Base-by-base conservation (phyloP, 179 eudicot genomes). In the Beta corolliflora region DNA sequence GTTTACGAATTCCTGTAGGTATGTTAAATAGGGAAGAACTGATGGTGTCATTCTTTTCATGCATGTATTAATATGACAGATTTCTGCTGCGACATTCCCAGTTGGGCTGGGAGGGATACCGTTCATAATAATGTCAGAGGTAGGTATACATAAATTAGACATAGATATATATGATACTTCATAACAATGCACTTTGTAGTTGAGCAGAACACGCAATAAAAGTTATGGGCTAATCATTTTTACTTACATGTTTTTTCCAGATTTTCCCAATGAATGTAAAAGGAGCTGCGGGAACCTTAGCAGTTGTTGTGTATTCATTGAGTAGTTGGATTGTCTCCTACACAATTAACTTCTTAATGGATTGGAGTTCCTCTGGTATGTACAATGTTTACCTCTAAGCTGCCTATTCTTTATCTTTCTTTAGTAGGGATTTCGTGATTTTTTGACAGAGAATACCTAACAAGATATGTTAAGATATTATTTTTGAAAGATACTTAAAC, bases 231-330 rank as follows among this genome's bases (percentile, higher is more conserved):
- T 36, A 36, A 36, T 36, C 41, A 5, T 16, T 5, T 14, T 41
- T 7, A 67, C 50, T 13, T 36, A 45, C 53, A 48, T 71, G 29
- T 3, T 10, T 71, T n/a, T 71, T 29, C 41, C 59, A 88, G 90
- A 80, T 88, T 18, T 88, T 88, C 79, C 87, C 90, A 0, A 85
- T 88, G 31, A 81, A 88, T 48, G 71, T 84, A 2, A 86, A 88
- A 73, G 90, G 88, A n/a, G 77, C 85, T 23, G 88, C 85, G n/a
- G 88, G 90, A 86, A 85, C 88, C 76, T 45, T 88, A 36, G 84
- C 88, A 2, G 71, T 77, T 6, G 56, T 85, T 0, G 86, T 85
- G 3, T 54, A 74, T 77, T 76, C 81, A 77, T 52, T 70, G 63
- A 53, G 79, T 63, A 53, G 21, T 69, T 70, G 83, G 84, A 54